Evolutionary conservation across 192 early-diverging fungal species (phyloP).

Genomic region (Rhizoclosmatium sp.): DNA sequence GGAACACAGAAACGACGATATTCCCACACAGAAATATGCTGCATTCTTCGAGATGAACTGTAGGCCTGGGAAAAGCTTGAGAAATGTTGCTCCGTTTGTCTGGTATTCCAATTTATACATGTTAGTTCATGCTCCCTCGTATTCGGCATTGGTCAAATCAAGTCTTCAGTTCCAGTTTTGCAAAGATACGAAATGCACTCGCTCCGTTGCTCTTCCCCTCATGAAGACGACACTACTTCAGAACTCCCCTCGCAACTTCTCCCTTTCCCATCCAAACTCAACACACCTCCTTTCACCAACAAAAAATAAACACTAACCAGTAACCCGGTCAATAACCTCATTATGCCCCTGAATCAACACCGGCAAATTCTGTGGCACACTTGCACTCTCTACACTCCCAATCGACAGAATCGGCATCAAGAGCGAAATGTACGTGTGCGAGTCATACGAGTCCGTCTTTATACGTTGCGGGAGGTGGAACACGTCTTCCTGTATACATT

Average conservation of each 20-base stretch:
- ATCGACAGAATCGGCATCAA: constrained; percentile 3
- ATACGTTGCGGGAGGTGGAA: constrained; percentile 42
- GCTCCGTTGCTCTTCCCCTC: background rate
- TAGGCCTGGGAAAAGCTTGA: background rate
- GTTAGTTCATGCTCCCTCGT: too few species aligned
- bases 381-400: too few species aligned
- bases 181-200: too few species aligned
- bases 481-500: constrained; percentile 28
- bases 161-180: background rate
- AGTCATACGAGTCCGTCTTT: constrained; percentile 28
- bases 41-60: constrained; percentile 14
- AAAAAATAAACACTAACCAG: too few species aligned
- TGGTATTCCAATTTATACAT: too few species aligned
- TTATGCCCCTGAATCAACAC: background rate
- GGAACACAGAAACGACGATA: constrained; percentile 1
- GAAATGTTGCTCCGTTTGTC: too few species aligned
- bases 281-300: too few species aligned
- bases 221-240: background rate
- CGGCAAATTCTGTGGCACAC: background rate
- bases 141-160: background rate
- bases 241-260: too few species aligned
- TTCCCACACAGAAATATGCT: constrained; percentile 4
- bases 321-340: too few species aligned
- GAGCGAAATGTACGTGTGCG: constrained; percentile 1
- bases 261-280: too few species aligned